Evolutionary conservation across 495 filamentous ascomycete species (phyloP).

Genomic region (Aspergillus baeticus): DNA sequence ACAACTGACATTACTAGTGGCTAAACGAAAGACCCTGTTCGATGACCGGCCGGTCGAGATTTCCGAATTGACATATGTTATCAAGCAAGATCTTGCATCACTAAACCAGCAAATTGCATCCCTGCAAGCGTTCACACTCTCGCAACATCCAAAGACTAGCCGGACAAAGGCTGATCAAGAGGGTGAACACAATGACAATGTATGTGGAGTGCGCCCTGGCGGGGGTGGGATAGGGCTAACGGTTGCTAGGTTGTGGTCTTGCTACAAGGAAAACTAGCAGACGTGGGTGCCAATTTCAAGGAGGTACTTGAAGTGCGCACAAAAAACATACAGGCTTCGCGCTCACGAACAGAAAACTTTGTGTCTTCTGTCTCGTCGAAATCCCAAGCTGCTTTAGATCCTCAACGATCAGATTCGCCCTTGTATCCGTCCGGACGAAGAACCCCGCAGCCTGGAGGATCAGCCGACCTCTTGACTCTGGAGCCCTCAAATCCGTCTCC

Average conservation of each 20-base stretch:
- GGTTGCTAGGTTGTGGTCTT: slow-evolving; percentile 68
- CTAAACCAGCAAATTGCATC: slow-evolving; percentile 83
- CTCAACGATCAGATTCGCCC: slow-evolving; percentile 67
- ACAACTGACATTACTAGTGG: slow-evolving; percentile 53
- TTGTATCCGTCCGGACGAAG: slow-evolving; percentile 78
- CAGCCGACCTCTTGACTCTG: slow-evolving; percentile 77
- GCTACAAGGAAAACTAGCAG: slow-evolving; percentile 90
- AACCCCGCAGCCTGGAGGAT: slow-evolving; percentile 57
- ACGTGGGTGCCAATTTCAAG: slow-evolving; percentile 93
- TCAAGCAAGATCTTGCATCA: slow-evolving; percentile 93
- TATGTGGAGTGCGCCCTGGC: slow-evolving; percentile 22
- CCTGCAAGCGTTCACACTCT: slow-evolving; percentile 68
- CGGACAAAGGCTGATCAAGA: slow-evolving; percentile 69
- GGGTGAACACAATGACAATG: slow-evolving; percentile 96
- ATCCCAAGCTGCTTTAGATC: slow-evolving; percentile 61
- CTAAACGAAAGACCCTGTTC: slow-evolving; percentile 94
- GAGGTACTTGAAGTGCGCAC: slow-evolving; percentile 95
- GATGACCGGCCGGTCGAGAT: slow-evolving; percentile 97
- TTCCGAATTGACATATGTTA: slow-evolving; percentile 91
- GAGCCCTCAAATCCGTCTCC: slow-evolving; percentile 68
- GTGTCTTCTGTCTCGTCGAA: slow-evolving; percentile 85
- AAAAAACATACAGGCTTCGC: slow-evolving; percentile 95
- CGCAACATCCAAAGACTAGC: slow-evolving; percentile 66
- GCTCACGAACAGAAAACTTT: slow-evolving; percentile 91
- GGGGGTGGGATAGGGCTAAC: slow-evolving; percentile 18